Base-by-base conservation (phyloP, 495 filamentous ascomycete genomes). In the Cenococcum geophilum region DNA sequence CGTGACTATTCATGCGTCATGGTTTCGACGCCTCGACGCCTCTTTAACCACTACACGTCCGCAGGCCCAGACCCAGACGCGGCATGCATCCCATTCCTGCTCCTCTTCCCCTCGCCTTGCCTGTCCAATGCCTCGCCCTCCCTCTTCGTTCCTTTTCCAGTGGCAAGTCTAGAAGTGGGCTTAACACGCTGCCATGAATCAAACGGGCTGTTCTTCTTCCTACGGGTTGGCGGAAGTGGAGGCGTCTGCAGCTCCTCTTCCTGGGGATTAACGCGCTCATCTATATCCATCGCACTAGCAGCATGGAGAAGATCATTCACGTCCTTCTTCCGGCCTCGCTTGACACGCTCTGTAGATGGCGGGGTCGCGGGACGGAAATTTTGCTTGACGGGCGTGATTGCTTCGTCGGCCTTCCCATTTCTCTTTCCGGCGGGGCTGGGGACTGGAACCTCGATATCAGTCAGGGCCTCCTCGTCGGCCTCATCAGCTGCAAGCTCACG, bases 401-500 rank as follows among this genome's bases (percentile, higher is more conserved):
- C 18, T 36, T 53, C 54, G 20, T 18, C 27, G 20, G 9, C 14
- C 40, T 62, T 59, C 4, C 36, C 47, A 4, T 6, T 25, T 20
- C 34, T 55, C 34, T 40, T 53, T 21, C 36, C 5, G 52, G 20
- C 18, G 12, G 60, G 57, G 32, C 45, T 63, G 27, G 62, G 58
- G 34, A 60, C 36, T 10, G 62, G 45, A 63, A 70, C 77, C 35
- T 81, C 76, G 59, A 78, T 74, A 52, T 78, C 74, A 40, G 80
- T 76, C 48, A 76, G 53, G 21, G 73, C 75, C 54, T 80, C 81
- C 60, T 82, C 77, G 34, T 72, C 75, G 47, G 71, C 74, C 16
- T 72, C 72, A 9, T 72, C 67, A 20, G 71, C 71, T 37, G 69
- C 70, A 52, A 67, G 56, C 42, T 72, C 61, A 45, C 72, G 73